Percentiles rank a stretch among this genome's conserved stretches.
phyloP scores from a whole-genome alignment of 2,329 filamentous ascomycete genomes.

The Aspergillus eucalypticola region DNA sequence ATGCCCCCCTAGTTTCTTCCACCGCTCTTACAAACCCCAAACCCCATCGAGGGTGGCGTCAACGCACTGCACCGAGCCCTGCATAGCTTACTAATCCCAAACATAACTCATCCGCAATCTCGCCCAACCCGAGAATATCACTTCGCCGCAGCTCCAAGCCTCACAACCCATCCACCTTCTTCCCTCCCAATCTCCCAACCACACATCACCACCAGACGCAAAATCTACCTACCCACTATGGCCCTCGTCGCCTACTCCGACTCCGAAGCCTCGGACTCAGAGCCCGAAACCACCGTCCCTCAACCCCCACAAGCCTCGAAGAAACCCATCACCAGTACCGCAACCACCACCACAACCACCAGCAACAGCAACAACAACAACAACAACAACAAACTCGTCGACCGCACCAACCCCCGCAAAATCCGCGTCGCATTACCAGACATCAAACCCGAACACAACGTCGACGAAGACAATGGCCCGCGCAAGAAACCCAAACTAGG shows the following conservation, averaged over 20 bases:
- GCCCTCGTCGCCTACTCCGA: constrained; percentile 81
- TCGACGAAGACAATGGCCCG: constrained; percentile 52
- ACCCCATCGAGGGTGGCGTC: no score
- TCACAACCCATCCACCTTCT: neutral
- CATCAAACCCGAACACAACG: constrained; percentile 38
- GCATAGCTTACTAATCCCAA: neutral
- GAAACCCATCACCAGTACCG: constrained; percentile 31
- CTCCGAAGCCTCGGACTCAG: constrained; percentile 68
- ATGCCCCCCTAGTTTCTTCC: no score
- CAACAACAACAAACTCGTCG: constrained; percentile 57
- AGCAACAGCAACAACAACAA: constrained; percentile 19
- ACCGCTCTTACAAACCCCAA: no score
- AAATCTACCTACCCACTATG: constrained; percentile 54
- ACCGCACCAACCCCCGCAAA: constrained; percentile 77
- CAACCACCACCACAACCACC: constrained; percentile 23
- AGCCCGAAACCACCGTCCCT: constrained; percentile 42
- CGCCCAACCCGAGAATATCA: neutral
- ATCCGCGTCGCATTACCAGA: constrained; percentile 78
- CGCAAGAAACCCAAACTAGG: constrained; percentile 69
- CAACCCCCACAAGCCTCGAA: constrained; percentile 21
- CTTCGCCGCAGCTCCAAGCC: neutral
- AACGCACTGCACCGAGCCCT: neutral
- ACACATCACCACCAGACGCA: neutral
- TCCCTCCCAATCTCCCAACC: neutral
- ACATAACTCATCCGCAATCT: neutral